Evolutionary conservation across 345 rosid species (phyloP).

Genomic region (Salix purpurea): DNA sequence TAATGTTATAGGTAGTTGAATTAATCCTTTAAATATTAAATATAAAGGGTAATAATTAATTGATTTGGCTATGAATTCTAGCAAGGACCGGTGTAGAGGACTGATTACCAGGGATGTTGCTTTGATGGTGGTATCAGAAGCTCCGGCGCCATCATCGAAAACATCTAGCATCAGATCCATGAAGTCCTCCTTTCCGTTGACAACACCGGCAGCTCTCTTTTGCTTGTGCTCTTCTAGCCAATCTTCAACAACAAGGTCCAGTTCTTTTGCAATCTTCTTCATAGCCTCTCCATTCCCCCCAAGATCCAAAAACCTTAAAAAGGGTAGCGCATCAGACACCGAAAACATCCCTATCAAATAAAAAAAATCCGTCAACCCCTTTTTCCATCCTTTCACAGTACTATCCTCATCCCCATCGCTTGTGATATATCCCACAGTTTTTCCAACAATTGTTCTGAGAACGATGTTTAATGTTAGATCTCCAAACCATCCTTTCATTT

Average conservation of each 20-base stretch:
- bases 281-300: constrained; percentile 20
- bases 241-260: constrained; percentile 12
- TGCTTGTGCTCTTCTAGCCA: constrained; percentile 5
- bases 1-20: background rate
- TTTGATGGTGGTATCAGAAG: constrained; percentile 24
- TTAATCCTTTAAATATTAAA: background rate
- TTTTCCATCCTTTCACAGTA: background rate
- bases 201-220: background rate
- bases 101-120: constrained; percentile 32
- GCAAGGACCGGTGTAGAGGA: too few species aligned
- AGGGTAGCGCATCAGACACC: constrained; percentile 9
- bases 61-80: too few species aligned
- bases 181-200: constrained; percentile 25
- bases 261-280: constrained; percentile 23
- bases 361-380: background rate
- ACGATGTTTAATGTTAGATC: constrained; percentile 26
- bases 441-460: constrained; percentile 20
- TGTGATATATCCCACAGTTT: background rate
- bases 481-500: constrained; percentile 37
- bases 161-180: constrained; percentile 35
- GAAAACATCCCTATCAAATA: background rate
- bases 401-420: background rate
- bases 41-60: background rate
- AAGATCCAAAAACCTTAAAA: constrained; percentile 6
- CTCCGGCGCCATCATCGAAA: background rate